phyloP scores from a whole-genome alignment of 345 rosid genomes.

The Hibiscus trionum region DNA sequence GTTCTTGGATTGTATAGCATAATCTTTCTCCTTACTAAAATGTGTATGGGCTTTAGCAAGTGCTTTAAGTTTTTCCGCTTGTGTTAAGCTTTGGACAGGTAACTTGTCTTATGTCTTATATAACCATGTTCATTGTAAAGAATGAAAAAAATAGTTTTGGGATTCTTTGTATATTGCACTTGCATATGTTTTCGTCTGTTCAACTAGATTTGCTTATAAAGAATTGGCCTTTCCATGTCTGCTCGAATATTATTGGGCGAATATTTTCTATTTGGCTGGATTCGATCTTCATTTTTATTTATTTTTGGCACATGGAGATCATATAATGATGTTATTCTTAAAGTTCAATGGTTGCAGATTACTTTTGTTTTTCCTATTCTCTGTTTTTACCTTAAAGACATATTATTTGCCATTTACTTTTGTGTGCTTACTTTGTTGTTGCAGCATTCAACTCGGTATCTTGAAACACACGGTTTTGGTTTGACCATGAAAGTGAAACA shows the following conservation, averaged over 20 bases:
- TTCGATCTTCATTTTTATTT: background rate
- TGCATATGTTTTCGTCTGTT: background rate
- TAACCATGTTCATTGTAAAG: background rate
- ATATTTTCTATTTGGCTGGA: background rate
- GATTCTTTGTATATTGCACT: background rate
- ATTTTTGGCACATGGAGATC: background rate
- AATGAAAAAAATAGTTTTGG: background rate
- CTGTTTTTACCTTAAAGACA: background rate
- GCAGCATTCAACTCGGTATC: conserved; percentile 23
- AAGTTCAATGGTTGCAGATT: background rate
- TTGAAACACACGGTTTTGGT: conserved; percentile 11
- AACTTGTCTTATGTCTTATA: background rate
- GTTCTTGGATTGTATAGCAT: background rate
- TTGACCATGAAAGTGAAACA: conserved; percentile 19
- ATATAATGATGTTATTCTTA: background rate
- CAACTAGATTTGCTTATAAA: background rate
- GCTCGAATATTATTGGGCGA: background rate
- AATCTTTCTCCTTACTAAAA: background rate
- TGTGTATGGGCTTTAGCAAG: background rate
- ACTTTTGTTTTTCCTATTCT: background rate
- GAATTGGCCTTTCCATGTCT: background rate
- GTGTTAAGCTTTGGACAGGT: background rate
- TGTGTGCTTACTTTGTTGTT: background rate
- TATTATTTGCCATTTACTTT: background rate
- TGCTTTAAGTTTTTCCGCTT: background rate